These are phyloP conservation scores for Verbena officinalis DNA, from an alignment of 257 asterid genomes.

Conservation along the genomic window DNA sequence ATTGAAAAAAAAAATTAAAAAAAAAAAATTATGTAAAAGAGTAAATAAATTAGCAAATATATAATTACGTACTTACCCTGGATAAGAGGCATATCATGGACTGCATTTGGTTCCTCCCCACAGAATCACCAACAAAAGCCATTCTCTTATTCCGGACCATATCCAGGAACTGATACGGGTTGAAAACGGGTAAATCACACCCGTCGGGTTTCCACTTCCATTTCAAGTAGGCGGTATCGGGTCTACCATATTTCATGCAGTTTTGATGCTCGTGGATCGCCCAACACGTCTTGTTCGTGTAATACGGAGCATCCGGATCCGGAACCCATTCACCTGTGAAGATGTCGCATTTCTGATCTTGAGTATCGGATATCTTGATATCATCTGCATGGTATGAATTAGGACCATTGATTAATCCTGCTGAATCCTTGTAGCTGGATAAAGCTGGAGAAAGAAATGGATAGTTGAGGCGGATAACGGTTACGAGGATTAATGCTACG, in stretches of 20 bases:
- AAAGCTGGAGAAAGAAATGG: constrained; percentile 30
- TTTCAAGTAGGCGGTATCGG: constrained; percentile 46
- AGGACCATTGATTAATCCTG: constrained; percentile 7
- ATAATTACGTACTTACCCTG: constrained; percentile 31
- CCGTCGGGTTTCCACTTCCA: constrained; percentile 71
- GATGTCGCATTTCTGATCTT: constrained; percentile 43
- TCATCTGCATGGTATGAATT: constrained; percentile 25
- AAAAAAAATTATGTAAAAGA: not conserved
- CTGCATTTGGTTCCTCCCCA: constrained; percentile 68
- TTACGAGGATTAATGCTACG: constrained; percentile 36
- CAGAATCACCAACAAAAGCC: constrained; percentile 70
- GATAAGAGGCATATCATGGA: constrained; percentile 67
- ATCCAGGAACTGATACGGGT: constrained; percentile 56
- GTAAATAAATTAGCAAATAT: too few relatives aligned
- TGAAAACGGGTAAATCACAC: constrained; percentile 47
- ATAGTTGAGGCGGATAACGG: constrained; percentile 42
- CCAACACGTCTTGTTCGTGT: constrained; percentile 60
- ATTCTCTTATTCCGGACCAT: constrained; percentile 47
- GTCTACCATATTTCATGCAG: constrained; percentile 70
- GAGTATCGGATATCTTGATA: constrained; percentile 13
- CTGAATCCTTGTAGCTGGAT: constrained; percentile 27
- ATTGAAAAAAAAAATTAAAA: not conserved
- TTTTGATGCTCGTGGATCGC: constrained; percentile 68
- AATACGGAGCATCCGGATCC: constrained; percentile 53
- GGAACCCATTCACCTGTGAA: constrained; percentile 62